phyloP scores from a whole-genome alignment of 257 asterid species.

The Capsicum chinense region DNA sequence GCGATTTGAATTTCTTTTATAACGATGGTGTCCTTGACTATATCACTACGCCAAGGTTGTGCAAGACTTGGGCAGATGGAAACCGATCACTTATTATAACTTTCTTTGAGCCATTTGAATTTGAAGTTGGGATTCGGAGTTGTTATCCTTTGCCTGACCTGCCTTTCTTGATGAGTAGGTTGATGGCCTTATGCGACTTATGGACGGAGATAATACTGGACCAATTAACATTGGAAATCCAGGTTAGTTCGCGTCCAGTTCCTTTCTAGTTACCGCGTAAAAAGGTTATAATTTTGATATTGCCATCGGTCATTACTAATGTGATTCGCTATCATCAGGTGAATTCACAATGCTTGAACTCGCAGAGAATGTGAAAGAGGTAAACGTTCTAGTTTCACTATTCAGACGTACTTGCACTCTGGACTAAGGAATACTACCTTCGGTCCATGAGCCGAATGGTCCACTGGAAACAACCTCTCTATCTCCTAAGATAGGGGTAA shows the following conservation, averaged over 20 bases:
- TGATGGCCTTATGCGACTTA: constrained; percentile 56
- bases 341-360: constrained; percentile 69
- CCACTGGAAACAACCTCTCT: neutral
- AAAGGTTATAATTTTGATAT: neutral
- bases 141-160: constrained; percentile 11
- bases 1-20: neutral
- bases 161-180: constrained; percentile 43
- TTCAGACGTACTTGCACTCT: neutral
- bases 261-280: neutral
- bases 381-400: neutral
- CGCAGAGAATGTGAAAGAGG: constrained; percentile 70
- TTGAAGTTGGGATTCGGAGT: neutral
- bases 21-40: neutral
- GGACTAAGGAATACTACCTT: neutral
- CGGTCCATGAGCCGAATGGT: neutral
- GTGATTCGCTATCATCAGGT: constrained; percentile 36
- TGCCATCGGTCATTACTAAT: neutral
- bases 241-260: constrained; percentile 35
- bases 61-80: neutral
- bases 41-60: neutral
- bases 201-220: constrained; percentile 63
- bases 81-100: neutral
- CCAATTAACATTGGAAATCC: constrained; percentile 80
- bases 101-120: neutral
- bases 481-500: neutral